Percentiles rank a stretch among this genome's conserved stretches.
Conservation (phyloP, 1,139 yeast genomes). For the Meyerozyma smithsonii region DNA sequence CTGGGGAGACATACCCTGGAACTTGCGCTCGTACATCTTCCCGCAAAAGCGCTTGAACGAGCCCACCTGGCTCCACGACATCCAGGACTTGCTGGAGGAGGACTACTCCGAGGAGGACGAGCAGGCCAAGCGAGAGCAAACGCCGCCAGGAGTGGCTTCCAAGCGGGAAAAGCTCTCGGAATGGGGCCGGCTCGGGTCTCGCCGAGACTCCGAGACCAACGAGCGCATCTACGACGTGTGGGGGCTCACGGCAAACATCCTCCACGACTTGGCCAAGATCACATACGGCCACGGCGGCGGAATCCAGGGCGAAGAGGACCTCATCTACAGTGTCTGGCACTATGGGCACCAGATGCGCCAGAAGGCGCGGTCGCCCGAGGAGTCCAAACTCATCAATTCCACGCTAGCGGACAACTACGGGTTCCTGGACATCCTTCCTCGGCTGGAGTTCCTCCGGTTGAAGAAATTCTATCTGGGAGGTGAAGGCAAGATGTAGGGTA, state of each 20-base stretch:
- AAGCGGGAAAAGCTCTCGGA: constrained; percentile 12
- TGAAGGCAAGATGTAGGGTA: constrained; percentile 2
- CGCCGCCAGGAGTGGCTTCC: constrained; percentile 8
- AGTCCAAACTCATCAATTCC: constrained; percentile 32
- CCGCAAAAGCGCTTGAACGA: constrained; percentile 53
- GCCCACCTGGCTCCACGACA: constrained; percentile 57
- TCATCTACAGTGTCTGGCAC: constrained; percentile 52
- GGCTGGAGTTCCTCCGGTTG: constrained; percentile 39
- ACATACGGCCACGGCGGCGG: constrained; percentile 29
- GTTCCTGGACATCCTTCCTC: constrained; percentile 48
- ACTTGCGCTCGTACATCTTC: constrained; percentile 55
- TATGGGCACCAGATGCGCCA: constrained; percentile 44
- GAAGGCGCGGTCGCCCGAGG: constrained; percentile 30
- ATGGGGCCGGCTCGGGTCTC: constrained; percentile 43
- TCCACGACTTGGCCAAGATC: constrained; percentile 70
- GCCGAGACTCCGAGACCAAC: constrained; percentile 33
- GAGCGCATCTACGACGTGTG: constrained; percentile 65
- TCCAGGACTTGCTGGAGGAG: constrained; percentile 49
- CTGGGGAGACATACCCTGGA: constrained; percentile 76
- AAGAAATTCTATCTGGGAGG: constrained; percentile 29
- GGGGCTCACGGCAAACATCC: constrained; percentile 87
- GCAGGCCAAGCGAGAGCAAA: constrained; percentile 4
- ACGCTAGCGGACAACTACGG: constrained; percentile 31
- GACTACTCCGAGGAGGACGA: constrained; percentile 18
- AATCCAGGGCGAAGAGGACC: constrained; percentile 60